Base-by-base conservation (phyloP, 306 rosid genomes). In the Comarum palustre region DNA sequence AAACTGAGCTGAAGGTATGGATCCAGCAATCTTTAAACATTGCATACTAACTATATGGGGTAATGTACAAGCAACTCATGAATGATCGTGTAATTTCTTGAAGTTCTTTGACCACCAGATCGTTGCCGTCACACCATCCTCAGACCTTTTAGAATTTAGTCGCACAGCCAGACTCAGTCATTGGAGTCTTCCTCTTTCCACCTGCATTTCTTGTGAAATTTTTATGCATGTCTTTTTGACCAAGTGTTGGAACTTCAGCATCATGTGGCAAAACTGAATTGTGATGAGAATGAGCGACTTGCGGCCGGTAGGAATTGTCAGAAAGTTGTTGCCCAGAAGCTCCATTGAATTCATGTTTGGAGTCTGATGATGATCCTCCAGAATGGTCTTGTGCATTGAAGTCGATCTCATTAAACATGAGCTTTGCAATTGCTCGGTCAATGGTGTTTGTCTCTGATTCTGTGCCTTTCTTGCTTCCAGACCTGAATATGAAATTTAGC, bases 401-500 rank as follows among this genome's bases (percentile, higher is more conserved):
- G 42, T 87, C 90, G 73, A 68, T 83, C 74, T 81, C 82, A 67
- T 82, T 89, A 84, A 87, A 91, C 91, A 89, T 87, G 82, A 91
- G 91, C 80, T 81, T 89, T 13, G 97, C 97, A 32, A 87, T 80
- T n/a, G 96, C 92, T 77, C 97, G 84, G 85, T 91, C 97, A 65
- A 89, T 75, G 22, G 75, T 68, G 84, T 91, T 91, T 25, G 96
- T 91, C 79, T 86, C 84, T 43, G 87, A 81, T 81, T 91, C 96
- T 71, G 50, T 82, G 60, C 76, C 75, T 75, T 80, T 42, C 16
- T 69, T 54, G 55, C 76, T 78, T 51, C 64, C 85, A 12, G 78
- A 78, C 85, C 92, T 89, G 82, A 24, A 77, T 22, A 78, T 6
- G 67, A 77, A 78, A 64, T 51, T 52, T 57, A 64, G 22, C 45